Evolutionary conservation across 2,329 filamentous ascomycete genomes (phyloP), one percentile per base, ranked within the genome.

Genomic region (Curvularia verruculosa): DNA sequence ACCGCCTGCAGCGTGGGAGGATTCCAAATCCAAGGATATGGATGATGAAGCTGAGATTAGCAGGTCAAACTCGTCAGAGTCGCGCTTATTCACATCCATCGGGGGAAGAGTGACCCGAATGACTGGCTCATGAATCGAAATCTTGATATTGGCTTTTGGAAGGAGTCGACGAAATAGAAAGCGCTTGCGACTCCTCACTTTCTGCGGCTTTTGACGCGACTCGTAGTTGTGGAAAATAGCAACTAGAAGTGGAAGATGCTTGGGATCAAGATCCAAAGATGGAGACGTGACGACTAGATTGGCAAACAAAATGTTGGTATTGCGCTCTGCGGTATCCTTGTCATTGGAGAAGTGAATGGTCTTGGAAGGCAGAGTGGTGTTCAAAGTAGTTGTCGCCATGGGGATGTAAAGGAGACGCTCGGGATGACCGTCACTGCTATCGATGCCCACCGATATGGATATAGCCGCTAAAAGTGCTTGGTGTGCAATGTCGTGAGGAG

Each of bases 281-380:
- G 95, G 95, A 5, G 95, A 99, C 0, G 95, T 99, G 58, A 98
- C 87, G 45, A 99, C 94, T 5, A 96, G 87, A 75, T 99, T 99
- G 39, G 94, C 93, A 73, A 97, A 97, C 15, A 99, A 82, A 37
- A 99, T 95, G 72, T 99, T 99, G 47, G 92, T 90, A 70, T 99
- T 99, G 60, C 91, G 87, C 76, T 98, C 92, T 64, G 90, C 89
- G 36, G 86, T 88, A 64, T 89, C 89, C 54, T 81, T 80, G 31
- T 89, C 85, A 56, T 88, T 84, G 1, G 88, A 85, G 52, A 93
- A 85, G 72, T 94, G 90, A 10, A 99, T 88, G 0, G 93, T 96
- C 77, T 98, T 97, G 12, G 95, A 96, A 5, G 94, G 94, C 7
- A 98, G 79, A 0, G 96, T 99, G 0, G 95, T 98, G 75, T 94